A percentile compares a stretch with the other conserved stretches of the same genome.
phyloP scores from a whole-genome alignment of 176 grass and related monocot genomes.

The Aechmea fasciata region DNA sequence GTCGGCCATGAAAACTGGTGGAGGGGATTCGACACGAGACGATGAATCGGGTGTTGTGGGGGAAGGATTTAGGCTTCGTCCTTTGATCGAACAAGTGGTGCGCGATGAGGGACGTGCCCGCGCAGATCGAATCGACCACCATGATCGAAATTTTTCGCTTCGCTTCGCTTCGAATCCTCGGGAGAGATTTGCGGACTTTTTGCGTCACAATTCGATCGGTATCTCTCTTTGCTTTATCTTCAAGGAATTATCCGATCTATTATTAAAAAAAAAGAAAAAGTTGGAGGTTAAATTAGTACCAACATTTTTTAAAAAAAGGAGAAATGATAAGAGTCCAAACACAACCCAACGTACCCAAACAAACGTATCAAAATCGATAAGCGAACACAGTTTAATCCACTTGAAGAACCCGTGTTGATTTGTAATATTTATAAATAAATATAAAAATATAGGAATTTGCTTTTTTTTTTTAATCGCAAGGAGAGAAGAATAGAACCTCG shows the following conservation, averaged over 20 bases:
- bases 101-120: constrained; percentile 61
- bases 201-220: neutral
- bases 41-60: constrained; percentile 27
- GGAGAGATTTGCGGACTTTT: neutral
- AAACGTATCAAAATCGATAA: neutral
- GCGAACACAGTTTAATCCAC: neutral
- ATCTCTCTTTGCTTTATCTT: too few relatives aligned
- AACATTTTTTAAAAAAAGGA: too few relatives aligned
- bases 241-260: too few relatives aligned
- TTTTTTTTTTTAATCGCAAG: neutral
- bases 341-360: neutral
- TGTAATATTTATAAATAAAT: neutral
- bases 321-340: neutral
- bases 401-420: neutral
- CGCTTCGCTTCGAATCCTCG: neutral
- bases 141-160: constrained; percentile 29
- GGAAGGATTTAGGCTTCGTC: constrained; percentile 12
- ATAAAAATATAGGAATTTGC: neutral
- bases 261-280: too few relatives aligned
- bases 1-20: constrained; percentile 34
- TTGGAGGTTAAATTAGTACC: too few relatives aligned
- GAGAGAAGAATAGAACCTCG: constrained; percentile 23
- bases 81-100: constrained; percentile 47
- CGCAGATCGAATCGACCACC: constrained; percentile 60
- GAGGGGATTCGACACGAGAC: constrained; percentile 24